Conservation (phyloP, 495 filamentous ascomycete species). For the Hyaloscypha hepaticicola region DNA sequence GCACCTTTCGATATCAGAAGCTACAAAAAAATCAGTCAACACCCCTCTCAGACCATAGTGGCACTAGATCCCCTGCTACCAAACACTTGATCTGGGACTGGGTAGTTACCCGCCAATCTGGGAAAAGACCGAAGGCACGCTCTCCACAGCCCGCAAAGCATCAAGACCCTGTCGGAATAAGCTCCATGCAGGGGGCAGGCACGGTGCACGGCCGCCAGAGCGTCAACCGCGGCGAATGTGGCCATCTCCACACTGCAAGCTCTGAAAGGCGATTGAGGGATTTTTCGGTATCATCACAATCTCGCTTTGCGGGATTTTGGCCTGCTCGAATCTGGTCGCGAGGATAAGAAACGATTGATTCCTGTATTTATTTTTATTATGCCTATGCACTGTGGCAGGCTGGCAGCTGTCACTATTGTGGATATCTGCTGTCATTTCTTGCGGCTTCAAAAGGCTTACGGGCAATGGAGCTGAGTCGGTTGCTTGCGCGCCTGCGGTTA, state of each 20-base stretch:
- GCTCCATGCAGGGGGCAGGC: background rate
- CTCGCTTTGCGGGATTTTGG: slow-evolving; percentile 29
- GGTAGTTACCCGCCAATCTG: background rate
- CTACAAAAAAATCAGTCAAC: too few species aligned
- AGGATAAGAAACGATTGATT: slow-evolving; percentile 21
- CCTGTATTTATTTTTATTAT: background rate
- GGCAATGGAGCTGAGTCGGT: background rate
- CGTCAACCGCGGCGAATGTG: slow-evolving; percentile 7
- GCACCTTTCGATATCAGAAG: too few species aligned
- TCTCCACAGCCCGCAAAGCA: too few species aligned
- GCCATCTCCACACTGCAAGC: slow-evolving; percentile 1
- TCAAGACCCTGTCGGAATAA: background rate
- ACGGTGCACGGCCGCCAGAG: background rate
- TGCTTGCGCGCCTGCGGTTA: background rate
- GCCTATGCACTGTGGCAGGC: background rate
- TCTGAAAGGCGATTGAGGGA: slow-evolving; percentile 15
- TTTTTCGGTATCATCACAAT: slow-evolving; percentile 19
- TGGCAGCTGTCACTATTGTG: background rate
- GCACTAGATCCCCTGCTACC: too few species aligned
- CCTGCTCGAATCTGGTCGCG: slow-evolving; percentile 31
- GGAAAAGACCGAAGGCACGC: background rate
- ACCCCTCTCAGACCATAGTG: too few species aligned
- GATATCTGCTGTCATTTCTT: background rate
- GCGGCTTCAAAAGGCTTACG: background rate
- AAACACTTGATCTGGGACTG: too few species aligned